phyloP scores from a whole-genome alignment of 2,329 filamentous ascomycete species.

The Diaporthe citri region DNA sequence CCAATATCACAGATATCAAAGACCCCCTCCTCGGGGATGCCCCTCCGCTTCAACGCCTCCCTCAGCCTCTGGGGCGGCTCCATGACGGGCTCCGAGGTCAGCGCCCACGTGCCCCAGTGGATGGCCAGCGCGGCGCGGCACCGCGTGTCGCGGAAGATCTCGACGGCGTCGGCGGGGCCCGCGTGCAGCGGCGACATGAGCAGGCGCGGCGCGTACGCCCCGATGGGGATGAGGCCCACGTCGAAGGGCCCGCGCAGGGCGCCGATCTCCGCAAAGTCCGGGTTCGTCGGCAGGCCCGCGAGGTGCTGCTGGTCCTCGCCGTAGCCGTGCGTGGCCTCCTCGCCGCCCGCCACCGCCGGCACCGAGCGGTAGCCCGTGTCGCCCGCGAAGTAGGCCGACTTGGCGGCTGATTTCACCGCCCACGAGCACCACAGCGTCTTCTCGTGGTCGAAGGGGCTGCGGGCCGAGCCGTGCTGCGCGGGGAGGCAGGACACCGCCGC shows the following conservation, averaged over 20 bases:
- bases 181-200: conserved; percentile 87
- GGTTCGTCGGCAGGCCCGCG: conserved; percentile 77
- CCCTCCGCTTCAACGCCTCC: conserved; percentile 77
- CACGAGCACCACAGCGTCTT: conserved; percentile 91
- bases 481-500: conserved; percentile 84
- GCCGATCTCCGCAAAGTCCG: conserved; percentile 89
- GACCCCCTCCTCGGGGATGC: conserved; percentile 76
- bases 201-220: conserved; percentile 81
- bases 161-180: conserved; percentile 87
- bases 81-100: conserved; percentile 86
- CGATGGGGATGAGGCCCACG: conserved; percentile 92
- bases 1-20: conserved; percentile 90
- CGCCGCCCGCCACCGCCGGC: conserved; percentile 64
- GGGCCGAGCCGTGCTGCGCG: conserved; percentile 83
- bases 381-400: conserved; percentile 86
- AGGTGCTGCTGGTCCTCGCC: conserved; percentile 69
- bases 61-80: conserved; percentile 83
- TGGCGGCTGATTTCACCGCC: conserved; percentile 72
- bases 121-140: conserved; percentile 86
- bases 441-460: conserved; percentile 76
- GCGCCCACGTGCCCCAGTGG: conserved; percentile 92
- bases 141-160: conserved; percentile 87
- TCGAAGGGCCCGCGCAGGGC: conserved; percentile 86
- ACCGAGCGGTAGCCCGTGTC: conserved; percentile 93
- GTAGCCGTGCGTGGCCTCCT: conserved; percentile 70